These are phyloP conservation scores for Hypomyces perniciosus DNA, from an alignment of 2,329 filamentous ascomycete genomes.

Conservation along the genomic window DNA sequence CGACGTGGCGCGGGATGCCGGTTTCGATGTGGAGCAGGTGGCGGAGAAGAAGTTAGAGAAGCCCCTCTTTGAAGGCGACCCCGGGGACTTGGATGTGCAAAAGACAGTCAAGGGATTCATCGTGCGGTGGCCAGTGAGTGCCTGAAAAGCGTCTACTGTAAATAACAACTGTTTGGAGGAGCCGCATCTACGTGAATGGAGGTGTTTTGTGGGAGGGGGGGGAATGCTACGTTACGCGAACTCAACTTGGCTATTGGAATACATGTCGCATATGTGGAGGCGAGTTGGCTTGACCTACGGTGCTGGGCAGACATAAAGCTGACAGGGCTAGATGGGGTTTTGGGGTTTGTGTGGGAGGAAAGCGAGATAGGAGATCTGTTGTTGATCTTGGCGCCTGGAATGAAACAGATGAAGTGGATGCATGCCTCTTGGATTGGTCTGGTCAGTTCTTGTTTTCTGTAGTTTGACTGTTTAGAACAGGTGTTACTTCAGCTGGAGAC, in stretches of 20 bases:
- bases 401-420: neutral
- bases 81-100: slow-evolving; percentile 73
- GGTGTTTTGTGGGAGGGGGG: neutral
- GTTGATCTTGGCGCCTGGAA: neutral
- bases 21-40: slow-evolving; percentile 73
- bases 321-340: too few species aligned
- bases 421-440: neutral
- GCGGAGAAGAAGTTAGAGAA: slow-evolving; percentile 76
- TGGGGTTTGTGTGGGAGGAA: neutral
- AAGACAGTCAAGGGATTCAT: slow-evolving; percentile 78
- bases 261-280: neutral
- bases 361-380: neutral
- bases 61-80: slow-evolving; percentile 84
- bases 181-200: neutral
- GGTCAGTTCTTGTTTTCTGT: neutral
- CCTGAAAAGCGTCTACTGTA: slow-evolving; percentile 12
- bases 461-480: neutral
- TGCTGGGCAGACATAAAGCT: neutral
- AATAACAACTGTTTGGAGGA: slow-evolving; percentile 1
- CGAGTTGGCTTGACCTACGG: neutral
- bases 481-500: too few species aligned
- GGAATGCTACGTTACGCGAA: slow-evolving; percentile 13
- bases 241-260: neutral
- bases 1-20: slow-evolving; percentile 62
- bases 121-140: slow-evolving; percentile 55